Evolutionary conservation across 441 rosid genomes (phyloP), one percentile per base, ranked within the genome.

Genomic region (Hypseocharis bilobata): DNA sequence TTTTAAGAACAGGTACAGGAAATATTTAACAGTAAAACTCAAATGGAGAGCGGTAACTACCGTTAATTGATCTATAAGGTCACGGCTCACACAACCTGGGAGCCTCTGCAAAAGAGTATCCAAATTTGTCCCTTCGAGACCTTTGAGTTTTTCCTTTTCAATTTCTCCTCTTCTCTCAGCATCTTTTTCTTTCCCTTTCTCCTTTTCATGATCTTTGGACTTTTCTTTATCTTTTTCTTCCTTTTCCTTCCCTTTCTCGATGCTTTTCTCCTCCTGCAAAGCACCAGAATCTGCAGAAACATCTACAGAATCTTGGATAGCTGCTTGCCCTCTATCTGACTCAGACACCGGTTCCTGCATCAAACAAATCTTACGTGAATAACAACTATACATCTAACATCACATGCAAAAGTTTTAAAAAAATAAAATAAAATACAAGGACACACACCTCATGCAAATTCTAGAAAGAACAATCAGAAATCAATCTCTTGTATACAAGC

Each of bases 21-120:
- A 25, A 44, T 3, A 49, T 64, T 49, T 63, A 52, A 74, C 52
- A 32, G 32, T 27, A 73, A 73, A 14, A 51, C 55, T 28, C 44
- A 17, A 16, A 63, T 44, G 60, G 47, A 76, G 62, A 78, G 69
- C 59, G 58, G 63, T 66, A 22, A 76, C 79, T 84, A 94, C 97
- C 51, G 97, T 83, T 76, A 91, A 72, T 70, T 94, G 99, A 82
- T 94, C 99, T 67, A 94, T 94, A 69, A 94, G 97, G 78, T 91
- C 99, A 63, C 99, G 91, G 85, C 92, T 83, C 57, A 94, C 96
- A 58, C 92, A 95, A 69, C 98, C 92, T 11, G 92, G 97, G 34
- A 95, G 98, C 80, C 98, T 83, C 80, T 86, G 99, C 80, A 92
- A 69, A 67, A 95, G 74, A 70, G 98, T 88, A 83, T 95, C 99